These are phyloP conservation scores for Backusella australiensis DNA, from an alignment of 192 early-diverging fungal species.

Conservation along the genomic window DNA sequence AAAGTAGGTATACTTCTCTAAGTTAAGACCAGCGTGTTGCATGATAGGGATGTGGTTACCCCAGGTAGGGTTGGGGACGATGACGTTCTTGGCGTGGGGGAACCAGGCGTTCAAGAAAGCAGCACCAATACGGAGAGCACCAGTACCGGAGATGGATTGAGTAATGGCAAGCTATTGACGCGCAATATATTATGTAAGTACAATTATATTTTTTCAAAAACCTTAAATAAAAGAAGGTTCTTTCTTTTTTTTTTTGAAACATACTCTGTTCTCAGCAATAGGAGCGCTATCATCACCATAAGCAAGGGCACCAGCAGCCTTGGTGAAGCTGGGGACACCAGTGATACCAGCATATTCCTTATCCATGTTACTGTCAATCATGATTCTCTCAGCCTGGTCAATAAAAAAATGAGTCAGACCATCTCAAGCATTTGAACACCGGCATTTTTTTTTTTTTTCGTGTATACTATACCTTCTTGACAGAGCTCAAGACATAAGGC, in stretches of 20 bases:
- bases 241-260: slow-evolving; percentile 12
- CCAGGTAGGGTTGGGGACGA: slow-evolving; percentile 94
- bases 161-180: slow-evolving; percentile 67
- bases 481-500: slow-evolving; percentile 88
- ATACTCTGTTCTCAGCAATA: slow-evolving; percentile 63
- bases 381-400: slow-evolving; percentile 72
- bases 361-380: slow-evolving; percentile 69
- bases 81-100: slow-evolving; percentile 80
- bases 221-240: background rate
- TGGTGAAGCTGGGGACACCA: slow-evolving; percentile 82
- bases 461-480: slow-evolving; percentile 66
- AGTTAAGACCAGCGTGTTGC: slow-evolving; percentile 84
- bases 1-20: slow-evolving; percentile 91
- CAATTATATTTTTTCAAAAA: background rate
- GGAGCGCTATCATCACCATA: slow-evolving; percentile 75
- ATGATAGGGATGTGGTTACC: slow-evolving; percentile 97
- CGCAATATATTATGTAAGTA: slow-evolving; percentile 2
- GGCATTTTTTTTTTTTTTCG: slow-evolving; percentile 1
- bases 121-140: slow-evolving; percentile 92
- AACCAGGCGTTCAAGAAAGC: slow-evolving; percentile 82
- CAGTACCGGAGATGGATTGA: slow-evolving; percentile 98
- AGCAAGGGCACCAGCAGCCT: slow-evolving; percentile 79
- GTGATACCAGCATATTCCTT: slow-evolving; percentile 98
- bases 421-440: background rate
- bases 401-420: slow-evolving; percentile 8